These are phyloP conservation scores for Pseudopithomyces chartarum DNA, from an alignment of 2,329 filamentous ascomycete species.

Conservation along the genomic window DNA sequence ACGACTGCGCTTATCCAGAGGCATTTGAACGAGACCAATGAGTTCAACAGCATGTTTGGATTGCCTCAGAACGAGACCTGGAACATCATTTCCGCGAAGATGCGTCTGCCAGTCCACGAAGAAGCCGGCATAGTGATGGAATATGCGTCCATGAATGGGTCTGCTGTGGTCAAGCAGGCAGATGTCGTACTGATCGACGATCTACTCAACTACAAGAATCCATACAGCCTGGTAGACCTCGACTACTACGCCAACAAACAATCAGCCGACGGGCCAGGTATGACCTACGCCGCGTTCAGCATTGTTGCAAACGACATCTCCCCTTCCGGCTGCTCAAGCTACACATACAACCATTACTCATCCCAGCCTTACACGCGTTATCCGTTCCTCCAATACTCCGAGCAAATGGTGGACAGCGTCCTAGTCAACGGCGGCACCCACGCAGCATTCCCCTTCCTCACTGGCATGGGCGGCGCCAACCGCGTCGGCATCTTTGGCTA, in stretches of 20 bases:
- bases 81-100: constrained; percentile 60
- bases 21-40: constrained; percentile 62
- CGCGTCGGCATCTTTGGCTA: constrained; percentile 72
- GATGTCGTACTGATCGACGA: constrained; percentile 72
- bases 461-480: constrained; percentile 71
- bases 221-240: constrained; percentile 62
- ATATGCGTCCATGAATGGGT: constrained; percentile 69
- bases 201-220: constrained; percentile 64
- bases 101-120: constrained; percentile 59
- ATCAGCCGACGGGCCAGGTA: constrained; percentile 69
- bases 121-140: constrained; percentile 66
- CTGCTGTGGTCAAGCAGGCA: constrained; percentile 70
- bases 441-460: constrained; percentile 73
- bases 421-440: constrained; percentile 67
- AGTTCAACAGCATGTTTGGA: constrained; percentile 62
- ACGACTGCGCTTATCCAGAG: constrained; percentile 67
- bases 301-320: constrained; percentile 69
- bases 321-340: constrained; percentile 69
- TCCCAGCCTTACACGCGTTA: constrained; percentile 67
- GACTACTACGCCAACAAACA: constrained; percentile 74
- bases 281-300: constrained; percentile 74
- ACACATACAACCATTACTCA: constrained; percentile 69
- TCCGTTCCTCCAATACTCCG: constrained; percentile 73
- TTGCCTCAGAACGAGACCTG: constrained; percentile 62
- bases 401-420: constrained; percentile 68